Conservation (phyloP, 164 flowering plant species). For the Taxillus chinensis region DNA sequence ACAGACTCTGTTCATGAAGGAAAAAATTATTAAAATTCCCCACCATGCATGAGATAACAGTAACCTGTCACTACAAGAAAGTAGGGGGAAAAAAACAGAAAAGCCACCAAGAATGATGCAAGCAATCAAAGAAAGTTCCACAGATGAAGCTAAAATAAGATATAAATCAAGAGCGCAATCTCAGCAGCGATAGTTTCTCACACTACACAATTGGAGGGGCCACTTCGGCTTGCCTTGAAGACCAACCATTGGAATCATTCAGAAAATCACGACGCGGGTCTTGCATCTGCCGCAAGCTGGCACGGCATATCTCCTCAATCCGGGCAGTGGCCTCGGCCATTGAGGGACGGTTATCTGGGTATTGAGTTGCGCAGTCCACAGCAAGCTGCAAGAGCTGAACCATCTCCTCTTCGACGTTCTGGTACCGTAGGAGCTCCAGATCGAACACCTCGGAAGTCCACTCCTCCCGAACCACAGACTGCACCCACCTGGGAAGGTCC, state of each 20-base stretch:
- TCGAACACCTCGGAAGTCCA: slow-evolving; percentile 86
- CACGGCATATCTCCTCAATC: slow-evolving; percentile 53
- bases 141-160: not conserved
- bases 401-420: slow-evolving; percentile 82
- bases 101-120: no score
- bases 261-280: slow-evolving; percentile 7
- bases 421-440: slow-evolving; percentile 69
- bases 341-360: slow-evolving; percentile 77
- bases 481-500: slow-evolving; percentile 92
- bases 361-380: slow-evolving; percentile 54
- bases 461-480: slow-evolving; percentile 71
- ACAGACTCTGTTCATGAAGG: no score
- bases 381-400: slow-evolving; percentile 75
- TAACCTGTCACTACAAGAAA: no score
- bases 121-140: not conserved
- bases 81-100: no score
- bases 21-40: no score
- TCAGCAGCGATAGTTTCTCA: not conserved
- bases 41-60: no score
- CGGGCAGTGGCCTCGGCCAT: slow-evolving; percentile 47
- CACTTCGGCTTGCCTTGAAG: slow-evolving; percentile 15
- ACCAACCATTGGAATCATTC: slow-evolving; percentile 18
- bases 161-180: not conserved
- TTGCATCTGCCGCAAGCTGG: slow-evolving; percentile 20
- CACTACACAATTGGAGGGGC: no score